Base-by-base conservation (phyloP, 2,329 filamentous ascomycete genomes). In the Myriosclerotinia duriaeana region DNA sequence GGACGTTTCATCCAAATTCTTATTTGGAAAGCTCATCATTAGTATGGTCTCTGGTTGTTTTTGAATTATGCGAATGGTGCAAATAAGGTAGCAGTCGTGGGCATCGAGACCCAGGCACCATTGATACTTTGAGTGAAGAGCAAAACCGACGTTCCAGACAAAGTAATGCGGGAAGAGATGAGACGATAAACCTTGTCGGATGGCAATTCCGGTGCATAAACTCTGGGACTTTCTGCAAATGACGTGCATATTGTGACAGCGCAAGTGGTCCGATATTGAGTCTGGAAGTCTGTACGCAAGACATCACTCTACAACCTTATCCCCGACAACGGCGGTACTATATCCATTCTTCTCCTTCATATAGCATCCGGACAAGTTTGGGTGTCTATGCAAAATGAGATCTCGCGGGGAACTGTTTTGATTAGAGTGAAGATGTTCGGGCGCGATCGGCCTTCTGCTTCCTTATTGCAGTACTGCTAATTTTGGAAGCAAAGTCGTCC, bases 401-500 rank as follows among this genome's bases (percentile, higher is more conserved):
- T 17, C 20, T 60, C 34, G 46, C 38, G n/a, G 26, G 26, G 34
- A 12, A 14, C 44, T 34, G 22, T 60, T 55, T 50, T n/a, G 40
- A 53, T 65, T 68, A 72, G 22, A 72, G 68, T 46, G 70, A 71
- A 26, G 70, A 71, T 11, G 17, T 67, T 14, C 59, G 65, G 53
- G 68, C 62, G 11, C 62, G 67, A 59, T 76, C 75, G 7, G 74
- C 71, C 69, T 71, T 78, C 53, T 82, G 81, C 69, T 83, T 83
- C 71, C 89, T 82, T 72, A 97, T 96, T 67, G 90, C 90, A 0
- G 93, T 96, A 78, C 93, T 97, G 81, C 93, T 96, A 72, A 97
- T 91, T 80, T 97, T 98, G 69, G 85, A 84, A 36, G 88, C 86
- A 78, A 96, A 97, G 70, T 85, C 83, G 66, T 87, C 84, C 15